Evolutionary conservation across 768 basidiomycete genomes (phyloP), one percentile per base, ranked within the genome.

Genomic region (Termitomyces sp.): DNA sequence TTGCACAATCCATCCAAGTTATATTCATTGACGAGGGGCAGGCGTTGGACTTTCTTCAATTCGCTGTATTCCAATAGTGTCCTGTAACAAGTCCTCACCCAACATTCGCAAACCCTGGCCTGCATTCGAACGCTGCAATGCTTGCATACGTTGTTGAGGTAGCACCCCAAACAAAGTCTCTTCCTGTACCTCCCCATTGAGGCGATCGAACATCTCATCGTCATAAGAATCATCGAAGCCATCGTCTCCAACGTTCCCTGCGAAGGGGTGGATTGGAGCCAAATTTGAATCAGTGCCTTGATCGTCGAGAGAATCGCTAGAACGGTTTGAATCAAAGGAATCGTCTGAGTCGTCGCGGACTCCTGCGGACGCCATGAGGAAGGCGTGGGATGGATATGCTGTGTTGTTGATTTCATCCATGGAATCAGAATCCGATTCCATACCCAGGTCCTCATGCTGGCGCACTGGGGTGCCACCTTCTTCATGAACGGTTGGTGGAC

Each of bases 101-200:
- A 81, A 71, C 79, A 90, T 76, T 65, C 76, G 74, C 60, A 88
- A 61, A 51, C 76, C 68, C 16, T 68, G 69, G 18, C 60, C 51
- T 66, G 44, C 48, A 46, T 54, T 56, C 51, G 59, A 62, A 20
- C 39, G 57, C 58, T 59, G 60, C 13, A 60, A 61, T 50, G 61
- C 66, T 37, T 66, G 67, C 58, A 70, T 66, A 48, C 83, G 73
- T 59, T 80, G 79, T 36, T 75, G 80, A 41, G 84, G 84, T 9
- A 80, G 79, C 12, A 83, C 81, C 16, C 89, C 89, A 70, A 91
- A 90, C 54, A 90, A 70, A 13, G 89, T 89, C 69, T 90, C 86
- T 64, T 85, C 84, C 51, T 77, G 66, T 41, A 67, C 70, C n/a
- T 67, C 72, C 37, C 73, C 73, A 51, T 67, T 72, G 56, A 70